These are phyloP conservation scores for Chlamydomonas sphaeroides DNA, from an alignment of 139 green algal species.

Conservation along the genomic window DNA sequence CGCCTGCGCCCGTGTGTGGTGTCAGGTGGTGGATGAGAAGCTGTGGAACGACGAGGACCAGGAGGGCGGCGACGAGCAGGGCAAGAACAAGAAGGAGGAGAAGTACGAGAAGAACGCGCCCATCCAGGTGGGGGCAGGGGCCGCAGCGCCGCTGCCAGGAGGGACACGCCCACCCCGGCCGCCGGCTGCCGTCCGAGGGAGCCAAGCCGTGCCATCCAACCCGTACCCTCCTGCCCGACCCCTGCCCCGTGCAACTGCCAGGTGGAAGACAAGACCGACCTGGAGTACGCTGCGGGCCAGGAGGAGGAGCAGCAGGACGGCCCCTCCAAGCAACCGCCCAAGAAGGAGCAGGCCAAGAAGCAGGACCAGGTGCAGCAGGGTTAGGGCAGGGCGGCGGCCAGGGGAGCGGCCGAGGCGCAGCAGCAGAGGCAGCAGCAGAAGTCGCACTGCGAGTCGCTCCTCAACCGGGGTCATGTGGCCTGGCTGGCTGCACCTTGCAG, in stretches of 20 bases:
- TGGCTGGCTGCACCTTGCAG: slow-evolving; percentile 13
- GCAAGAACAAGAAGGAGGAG: slow-evolving; percentile 64
- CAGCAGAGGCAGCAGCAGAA: no score
- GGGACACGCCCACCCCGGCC: no score
- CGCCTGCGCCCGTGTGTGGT: not conserved
- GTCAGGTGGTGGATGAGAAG: slow-evolving; percentile 87
- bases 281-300: slow-evolving; percentile 76
- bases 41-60: slow-evolving; percentile 82
- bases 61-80: slow-evolving; percentile 59
- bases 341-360: slow-evolving; percentile 54
- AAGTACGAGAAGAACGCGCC: slow-evolving; percentile 75
- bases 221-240: no score
- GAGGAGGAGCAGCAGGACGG: slow-evolving; percentile 58
- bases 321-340: slow-evolving; percentile 10
- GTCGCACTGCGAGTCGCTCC: no score
- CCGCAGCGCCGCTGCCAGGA: no score
- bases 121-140: no score
- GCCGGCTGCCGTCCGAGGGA: no score
- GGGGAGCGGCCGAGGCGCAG: no score
- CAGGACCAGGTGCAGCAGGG: not conserved
- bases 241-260: slow-evolving; percentile 19
- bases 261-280: slow-evolving; percentile 78
- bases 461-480: no score
- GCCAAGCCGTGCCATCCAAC: not conserved
- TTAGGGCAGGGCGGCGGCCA: no score